Conservation (phyloP, 2,329 filamentous ascomycete species). For the Alternaria rosae region DNA sequence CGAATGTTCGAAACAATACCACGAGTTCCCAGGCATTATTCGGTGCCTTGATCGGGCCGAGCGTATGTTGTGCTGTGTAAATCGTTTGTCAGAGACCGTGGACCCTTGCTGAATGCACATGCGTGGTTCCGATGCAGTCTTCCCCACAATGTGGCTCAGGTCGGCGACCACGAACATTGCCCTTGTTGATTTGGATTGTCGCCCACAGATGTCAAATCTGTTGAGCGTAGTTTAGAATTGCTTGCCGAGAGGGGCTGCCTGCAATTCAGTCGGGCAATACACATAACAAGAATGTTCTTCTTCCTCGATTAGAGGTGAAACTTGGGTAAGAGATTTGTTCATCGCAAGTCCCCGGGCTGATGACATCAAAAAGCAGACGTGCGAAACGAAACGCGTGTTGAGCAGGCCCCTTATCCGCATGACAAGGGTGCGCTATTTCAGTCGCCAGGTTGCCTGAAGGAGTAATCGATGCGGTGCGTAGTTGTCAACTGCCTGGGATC, state of each 20-base stretch:
- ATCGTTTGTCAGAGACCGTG: not conserved
- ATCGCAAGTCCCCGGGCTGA: not conserved
- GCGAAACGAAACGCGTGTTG: slow-evolving; percentile 9
- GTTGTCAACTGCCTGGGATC: not conserved
- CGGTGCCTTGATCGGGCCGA: not conserved
- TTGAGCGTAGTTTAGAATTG: not conserved
- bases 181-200: not conserved
- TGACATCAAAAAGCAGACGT: slow-evolving; percentile 1
- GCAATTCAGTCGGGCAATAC: not conserved
- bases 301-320: not conserved
- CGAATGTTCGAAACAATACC: not conserved
- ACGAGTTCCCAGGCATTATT: not conserved
- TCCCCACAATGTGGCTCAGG: slow-evolving; percentile 37
- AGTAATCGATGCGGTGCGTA: not conserved
- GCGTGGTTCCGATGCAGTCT: slow-evolving; percentile 14
- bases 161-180: slow-evolving; percentile 32
- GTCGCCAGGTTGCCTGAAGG: not conserved
- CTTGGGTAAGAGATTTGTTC: not conserved
- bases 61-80: slow-evolving; percentile 3
- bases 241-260: no score
- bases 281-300: not conserved
- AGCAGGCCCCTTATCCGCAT: not conserved
- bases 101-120: not conserved
- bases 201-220: not conserved
- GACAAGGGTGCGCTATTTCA: not conserved